Base-by-base conservation (phyloP, 768 basidiomycete genomes). In the Clavulina sp. region DNA sequence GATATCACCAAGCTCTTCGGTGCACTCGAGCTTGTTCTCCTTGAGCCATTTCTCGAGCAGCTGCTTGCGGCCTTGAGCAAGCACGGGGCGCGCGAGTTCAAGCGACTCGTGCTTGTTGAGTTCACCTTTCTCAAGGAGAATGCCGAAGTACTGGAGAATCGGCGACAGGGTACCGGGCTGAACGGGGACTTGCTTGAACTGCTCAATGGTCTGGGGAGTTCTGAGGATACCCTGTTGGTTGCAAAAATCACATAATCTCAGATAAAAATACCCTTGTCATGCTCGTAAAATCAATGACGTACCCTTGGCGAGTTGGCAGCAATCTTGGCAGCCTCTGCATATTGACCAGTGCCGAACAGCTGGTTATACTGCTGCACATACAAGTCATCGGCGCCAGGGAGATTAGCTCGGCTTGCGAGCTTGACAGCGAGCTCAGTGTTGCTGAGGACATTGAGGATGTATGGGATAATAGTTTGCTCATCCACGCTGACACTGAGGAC, bases 11-110 rank as follows among this genome's bases (percentile, higher is more conserved):
- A 99, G 80, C 64, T 99, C 93, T 67, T 99, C 95, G 59, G 85
- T 91, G 69, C 95, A 99, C 52, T 93, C 92, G 50, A 99, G 79
- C 89, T 97, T 99, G 70, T 95, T 96, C 73, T 99, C 95, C 68
- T 99, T 99, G 55, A 99, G 69, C 95, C 95, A 99, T 61, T 97
- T 97, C 71, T 99, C 95, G 16, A 99, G 71, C 41, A 97, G 70
- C 61, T 96, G 88, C 68, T 99, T 97, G 64, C 89, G 79, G 32
- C 89, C 89, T 68, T 99, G 95, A 58, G 86, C 82, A 41, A 99
- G 69, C 5, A 99, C 95, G 18, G 95, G 95, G 44, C 91, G 78
- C 1, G 95, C 95, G 43, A 99, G 76, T 64, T 99, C 95, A 30
- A 99, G 66, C 13, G 88, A 92, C 65, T 99, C 95, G 5, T 83